phyloP scores from a whole-genome alignment of 345 rosid genomes.

The Corymbia maculata region DNA sequence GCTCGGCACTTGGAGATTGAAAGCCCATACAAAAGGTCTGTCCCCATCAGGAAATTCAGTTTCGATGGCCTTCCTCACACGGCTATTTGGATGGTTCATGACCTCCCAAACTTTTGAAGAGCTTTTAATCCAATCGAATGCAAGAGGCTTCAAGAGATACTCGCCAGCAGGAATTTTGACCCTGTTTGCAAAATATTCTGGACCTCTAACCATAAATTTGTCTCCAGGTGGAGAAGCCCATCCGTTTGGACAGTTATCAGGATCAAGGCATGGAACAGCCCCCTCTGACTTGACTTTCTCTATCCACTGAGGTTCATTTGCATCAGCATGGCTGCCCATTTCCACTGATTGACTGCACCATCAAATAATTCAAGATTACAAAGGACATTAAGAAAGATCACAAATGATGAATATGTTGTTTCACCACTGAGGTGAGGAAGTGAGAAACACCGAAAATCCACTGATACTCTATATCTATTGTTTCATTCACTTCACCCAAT shows the following conservation, averaged over 20 bases:
- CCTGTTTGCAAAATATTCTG: conserved; percentile 59
- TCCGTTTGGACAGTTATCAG: conserved; percentile 51
- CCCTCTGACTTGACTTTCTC: conserved; percentile 67
- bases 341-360: neutral
- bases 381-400: neutral
- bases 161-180: conserved; percentile 70
- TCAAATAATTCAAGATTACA: neutral
- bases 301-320: conserved; percentile 56
- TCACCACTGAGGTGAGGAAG: neutral
- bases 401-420: neutral
- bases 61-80: conserved; percentile 57
- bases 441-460: neutral
- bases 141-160: conserved; percentile 71
- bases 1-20: conserved; percentile 82
- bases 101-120: conserved; percentile 49
- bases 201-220: conserved; percentile 81
- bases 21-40: conserved; percentile 93
- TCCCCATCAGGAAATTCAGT: conserved; percentile 37
- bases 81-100: conserved; percentile 39
- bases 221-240: conserved; percentile 87
- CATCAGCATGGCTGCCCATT: conserved; percentile 35
- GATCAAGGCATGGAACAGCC: conserved; percentile 63
- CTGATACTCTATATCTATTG: neutral
- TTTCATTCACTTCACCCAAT: neutral
- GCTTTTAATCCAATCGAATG: conserved; percentile 86